phyloP scores from a whole-genome alignment of 768 basidiomycete species.

The Pleurotus eryngii region DNA sequence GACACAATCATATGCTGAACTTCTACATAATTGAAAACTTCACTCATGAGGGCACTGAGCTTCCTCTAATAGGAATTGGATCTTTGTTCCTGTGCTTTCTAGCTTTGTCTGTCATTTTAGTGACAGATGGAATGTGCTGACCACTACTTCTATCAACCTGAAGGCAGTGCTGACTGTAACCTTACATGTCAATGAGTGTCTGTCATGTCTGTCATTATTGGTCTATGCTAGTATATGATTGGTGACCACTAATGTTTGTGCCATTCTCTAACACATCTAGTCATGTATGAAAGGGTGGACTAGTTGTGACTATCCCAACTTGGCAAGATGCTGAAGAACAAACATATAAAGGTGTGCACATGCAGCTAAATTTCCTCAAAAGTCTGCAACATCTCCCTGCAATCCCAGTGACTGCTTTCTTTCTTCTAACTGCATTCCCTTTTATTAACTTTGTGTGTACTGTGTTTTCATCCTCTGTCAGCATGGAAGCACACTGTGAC shows the following conservation, averaged over 20 bases:
- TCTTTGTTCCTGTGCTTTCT: too few species aligned
- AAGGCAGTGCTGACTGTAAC: not conserved
- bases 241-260: not conserved
- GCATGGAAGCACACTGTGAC: too few species aligned
- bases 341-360: not conserved
- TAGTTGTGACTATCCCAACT: too few species aligned
- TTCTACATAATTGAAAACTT: too few species aligned
- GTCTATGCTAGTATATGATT: not conserved
- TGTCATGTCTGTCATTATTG: not conserved
- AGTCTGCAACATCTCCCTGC: conserved; percentile 96
- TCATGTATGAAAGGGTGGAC: not conserved
- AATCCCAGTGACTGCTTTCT: conserved; percentile 61
- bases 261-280: not conserved
- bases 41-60: too few species aligned
- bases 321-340: not conserved
- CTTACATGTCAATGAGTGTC: not conserved
- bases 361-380: not conserved
- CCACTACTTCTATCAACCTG: not conserved
- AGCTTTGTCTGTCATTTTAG: too few species aligned
- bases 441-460: not conserved
- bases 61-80: too few species aligned
- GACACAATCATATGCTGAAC: too few species aligned
- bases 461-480: not conserved
- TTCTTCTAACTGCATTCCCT: not conserved
- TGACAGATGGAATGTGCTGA: too few species aligned